These are phyloP conservation scores for Xanthoconium separans DNA, from an alignment of 1,284 basidiomycete genomes.

Conservation along the genomic window DNA sequence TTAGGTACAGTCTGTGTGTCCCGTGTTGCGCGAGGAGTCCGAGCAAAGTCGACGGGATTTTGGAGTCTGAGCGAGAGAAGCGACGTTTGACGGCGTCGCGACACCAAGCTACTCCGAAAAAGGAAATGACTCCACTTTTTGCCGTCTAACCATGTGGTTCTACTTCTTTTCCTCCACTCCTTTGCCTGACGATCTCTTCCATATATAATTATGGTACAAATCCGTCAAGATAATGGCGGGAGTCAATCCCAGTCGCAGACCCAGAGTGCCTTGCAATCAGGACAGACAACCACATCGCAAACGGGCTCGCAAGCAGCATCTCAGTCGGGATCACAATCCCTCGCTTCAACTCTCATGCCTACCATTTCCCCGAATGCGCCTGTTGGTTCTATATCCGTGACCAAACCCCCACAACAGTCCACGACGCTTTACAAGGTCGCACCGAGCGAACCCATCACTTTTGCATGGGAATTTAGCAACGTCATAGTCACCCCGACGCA, in stretches of 20 bases:
- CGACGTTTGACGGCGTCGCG: too few species aligned
- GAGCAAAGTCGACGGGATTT: background rate
- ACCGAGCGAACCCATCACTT: constrained; percentile 69
- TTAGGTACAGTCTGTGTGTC: background rate
- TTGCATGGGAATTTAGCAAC: constrained; percentile 84
- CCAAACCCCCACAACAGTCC: constrained; percentile 75
- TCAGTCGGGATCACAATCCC: constrained; percentile 2
- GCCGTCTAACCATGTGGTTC: too few species aligned
- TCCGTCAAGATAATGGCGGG: constrained; percentile 7
- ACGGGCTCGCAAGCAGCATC: background rate
- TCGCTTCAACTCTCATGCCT: constrained; percentile 17
- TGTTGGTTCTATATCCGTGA: constrained; percentile 68
- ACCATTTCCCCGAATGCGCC: constrained; percentile 57
- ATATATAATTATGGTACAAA: background rate
- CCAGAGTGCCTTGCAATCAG: background rate
- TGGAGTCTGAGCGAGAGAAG: background rate
- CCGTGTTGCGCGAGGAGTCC: background rate
- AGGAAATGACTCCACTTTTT: too few species aligned
- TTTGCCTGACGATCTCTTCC: too few species aligned
- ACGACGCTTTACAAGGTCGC: constrained; percentile 89
- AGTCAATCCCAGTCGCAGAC: background rate
- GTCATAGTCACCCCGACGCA: constrained; percentile 65
- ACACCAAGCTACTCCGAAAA: background rate
- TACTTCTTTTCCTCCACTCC: too few species aligned
- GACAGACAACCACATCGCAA: background rate